Evolutionary conservation across 305 asterid genomes (phyloP), one percentile per base, ranked within the genome.

Genomic region (Ilex paraguariensis): DNA sequence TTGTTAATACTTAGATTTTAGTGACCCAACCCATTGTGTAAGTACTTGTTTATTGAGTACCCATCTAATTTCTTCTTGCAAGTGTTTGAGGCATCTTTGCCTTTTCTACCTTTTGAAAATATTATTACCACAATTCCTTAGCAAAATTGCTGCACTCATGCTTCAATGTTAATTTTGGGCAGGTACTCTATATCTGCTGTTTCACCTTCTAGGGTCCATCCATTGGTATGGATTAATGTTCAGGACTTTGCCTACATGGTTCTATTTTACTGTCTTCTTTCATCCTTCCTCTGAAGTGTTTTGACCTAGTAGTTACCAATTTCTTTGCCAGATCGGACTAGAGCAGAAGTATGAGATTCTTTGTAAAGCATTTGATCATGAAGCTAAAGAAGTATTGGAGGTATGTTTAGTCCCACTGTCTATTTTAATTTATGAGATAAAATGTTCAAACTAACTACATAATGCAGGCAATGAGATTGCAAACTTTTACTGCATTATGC

Each of bases 261-360:
- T 59, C 7, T 28, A 9, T 44, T 49, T 30, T 45, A 21, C 58
- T 52, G 50, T 58, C 42, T 61, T 60, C 66, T 54, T 65, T 16
- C 54, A 54, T 48, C 64, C 46, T 54, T 30, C 63, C 13, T 44
- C 45, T 65, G 13, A 54, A 45, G 56, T 54, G 61, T 2, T 54
- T 30, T 56, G 6, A 30, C 1, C n/a, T 28, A 31, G 7, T 28
- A 2, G 16, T 12, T 9, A 30, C 28, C 28, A 21, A 21, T 28
- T 56, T 48, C 56, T 54, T 30, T 68, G 77, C 6, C 85, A 83
- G 96, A 65, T 84, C 66, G 90, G 86, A 56, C 51, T 66, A 56
- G 73, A 81, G 72, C 79, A 72, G 51, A 89, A 71, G 79, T 90
- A 92, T 71, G 96, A 92, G 79, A 86, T 92, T 76, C 97, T 92